Evolutionary conservation across 306 rosid genomes (phyloP), one percentile per base, ranked within the genome.

Genomic region (Biancaea sappan): DNA sequence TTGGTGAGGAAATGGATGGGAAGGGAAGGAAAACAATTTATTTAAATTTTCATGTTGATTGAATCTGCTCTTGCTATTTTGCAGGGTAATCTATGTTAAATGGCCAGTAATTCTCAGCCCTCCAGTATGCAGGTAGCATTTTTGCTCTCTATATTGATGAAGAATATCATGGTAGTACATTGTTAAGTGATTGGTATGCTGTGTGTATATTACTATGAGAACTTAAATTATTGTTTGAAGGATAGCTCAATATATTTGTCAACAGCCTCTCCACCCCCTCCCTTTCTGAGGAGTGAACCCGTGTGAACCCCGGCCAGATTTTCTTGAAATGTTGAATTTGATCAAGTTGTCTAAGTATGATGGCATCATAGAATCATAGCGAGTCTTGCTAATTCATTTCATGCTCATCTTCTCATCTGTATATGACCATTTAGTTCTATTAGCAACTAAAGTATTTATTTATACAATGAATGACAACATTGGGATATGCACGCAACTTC

Each of bases 21-120:
- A 18, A 19, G 21, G 25, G 56, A 47, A 47, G 3, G 56, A 6
- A 19, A 7, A 31, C 6, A 2, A 26, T 57, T 14, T 29, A 0
- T 58, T 31, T 60, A 32, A 32, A 60, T 60, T 32, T 74, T 25
- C 18, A 2, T 5, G 34, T 71, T 51, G 26, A 66, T 32, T 40
- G 54, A 25, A 59, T 15, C 61, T 44, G 73, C 77, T 60, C 10
- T 69, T 74, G 56, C 35, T 48, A 52, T 24, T 72, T 67, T 61
- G 58, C 77, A 75, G 86, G 66, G 58, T 65, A 71, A 44, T 84
- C 85, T 86, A 79, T 35, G 71, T 76, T 70, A 79, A 62, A 93
- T 91, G 97, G 92, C 89, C 7, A 85, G 79, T 83, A 85, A 87
- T 40, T 75, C 97, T 76, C 97, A 89, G 87, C 78, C 96, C 51